A percentile compares a stretch with the other conserved stretches of the same genome.
These are phyloP conservation scores for Amauroascus verrucosus DNA, from an alignment of 2,329 filamentous ascomycete genomes.

Conservation along the genomic window DNA sequence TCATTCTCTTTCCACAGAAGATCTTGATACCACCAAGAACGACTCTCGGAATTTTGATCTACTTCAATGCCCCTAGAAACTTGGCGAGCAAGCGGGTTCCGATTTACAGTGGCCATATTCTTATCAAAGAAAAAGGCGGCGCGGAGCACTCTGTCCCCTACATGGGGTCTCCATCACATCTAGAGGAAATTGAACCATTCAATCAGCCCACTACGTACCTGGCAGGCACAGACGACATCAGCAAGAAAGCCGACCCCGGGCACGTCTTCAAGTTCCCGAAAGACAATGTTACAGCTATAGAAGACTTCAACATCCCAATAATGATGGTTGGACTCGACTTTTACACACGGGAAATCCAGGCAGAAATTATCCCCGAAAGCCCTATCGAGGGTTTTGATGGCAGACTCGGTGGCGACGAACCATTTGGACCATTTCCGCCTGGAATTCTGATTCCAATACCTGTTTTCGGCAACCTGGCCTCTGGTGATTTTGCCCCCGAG, in stretches of 20 bases:
- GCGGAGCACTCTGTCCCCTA: neutral
- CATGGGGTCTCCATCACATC: constrained; percentile 47
- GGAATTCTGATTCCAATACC: constrained; percentile 2
- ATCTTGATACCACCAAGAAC: constrained; percentile 2
- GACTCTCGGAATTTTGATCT: neutral
- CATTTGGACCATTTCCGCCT: constrained; percentile 7
- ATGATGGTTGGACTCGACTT: constrained; percentile 28
- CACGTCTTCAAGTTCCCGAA: constrained; percentile 7
- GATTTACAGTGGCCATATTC: constrained; percentile 7
- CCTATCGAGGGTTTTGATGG: constrained; percentile 8
- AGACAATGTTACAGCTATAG: neutral
- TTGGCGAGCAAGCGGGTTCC: constrained; percentile 5
- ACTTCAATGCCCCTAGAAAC: neutral
- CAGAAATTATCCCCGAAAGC: constrained; percentile 3
- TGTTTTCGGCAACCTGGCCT: constrained; percentile 10
- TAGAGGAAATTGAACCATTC: constrained; percentile 38
- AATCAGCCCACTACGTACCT: constrained; percentile 3
- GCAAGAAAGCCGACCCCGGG: neutral
- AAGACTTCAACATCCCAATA: constrained; percentile 47
- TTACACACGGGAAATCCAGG: constrained; percentile 1
- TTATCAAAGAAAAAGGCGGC: constrained; percentile 1
- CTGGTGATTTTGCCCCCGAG: constrained; percentile 1
- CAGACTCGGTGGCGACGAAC: neutral
- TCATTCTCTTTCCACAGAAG: neutral
- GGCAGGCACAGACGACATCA: neutral